phyloP scores from a whole-genome alignment of 2,329 filamentous ascomycete species.

The Aspergillus brasiliensis region DNA sequence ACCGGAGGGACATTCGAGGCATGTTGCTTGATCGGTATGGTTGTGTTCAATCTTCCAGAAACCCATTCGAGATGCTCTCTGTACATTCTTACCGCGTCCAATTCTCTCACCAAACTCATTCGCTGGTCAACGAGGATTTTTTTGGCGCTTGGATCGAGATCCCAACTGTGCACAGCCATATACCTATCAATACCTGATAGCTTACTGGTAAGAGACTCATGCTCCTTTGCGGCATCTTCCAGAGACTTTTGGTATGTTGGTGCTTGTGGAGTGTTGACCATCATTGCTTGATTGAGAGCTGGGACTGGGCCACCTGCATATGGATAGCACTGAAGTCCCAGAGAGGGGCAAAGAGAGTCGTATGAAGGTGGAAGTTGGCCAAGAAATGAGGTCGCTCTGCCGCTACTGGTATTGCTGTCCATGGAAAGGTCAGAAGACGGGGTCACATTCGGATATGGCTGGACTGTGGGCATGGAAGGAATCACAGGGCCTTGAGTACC shows the following conservation, averaged over 20 bases:
- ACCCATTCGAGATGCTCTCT: conserved; percentile 38
- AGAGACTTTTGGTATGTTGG: conserved; percentile 25
- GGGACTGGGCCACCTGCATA: conserved; percentile 7
- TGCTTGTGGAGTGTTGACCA: conserved; percentile 15
- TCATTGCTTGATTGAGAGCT: conserved; percentile 13
- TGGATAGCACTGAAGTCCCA: conserved; percentile 13
- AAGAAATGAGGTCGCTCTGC: conserved; percentile 5
- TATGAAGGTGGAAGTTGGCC: conserved; percentile 10
- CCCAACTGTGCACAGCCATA: conserved; percentile 42
- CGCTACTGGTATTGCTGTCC: conserved; percentile 6
- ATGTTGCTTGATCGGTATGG: conserved; percentile 4
- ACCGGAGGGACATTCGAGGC: not conserved
- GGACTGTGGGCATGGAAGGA: conserved; percentile 17
- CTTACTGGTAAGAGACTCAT: conserved; percentile 34
- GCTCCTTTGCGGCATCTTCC: conserved; percentile 33
- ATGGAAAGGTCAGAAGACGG: conserved; percentile 12
- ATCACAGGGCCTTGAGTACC: conserved; percentile 11
- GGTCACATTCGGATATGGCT: conserved; percentile 14
- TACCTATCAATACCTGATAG: conserved; percentile 42
- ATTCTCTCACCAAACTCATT: conserved; percentile 38
- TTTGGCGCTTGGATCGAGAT: conserved; percentile 38
- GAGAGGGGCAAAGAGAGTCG: conserved; percentile 15
- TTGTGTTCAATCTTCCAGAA: conserved; percentile 17
- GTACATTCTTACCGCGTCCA: conserved; percentile 39
- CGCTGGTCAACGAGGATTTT: conserved; percentile 39